Base-by-base conservation (phyloP, 306 rosid genomes). In the Trifolium pratense region DNA sequence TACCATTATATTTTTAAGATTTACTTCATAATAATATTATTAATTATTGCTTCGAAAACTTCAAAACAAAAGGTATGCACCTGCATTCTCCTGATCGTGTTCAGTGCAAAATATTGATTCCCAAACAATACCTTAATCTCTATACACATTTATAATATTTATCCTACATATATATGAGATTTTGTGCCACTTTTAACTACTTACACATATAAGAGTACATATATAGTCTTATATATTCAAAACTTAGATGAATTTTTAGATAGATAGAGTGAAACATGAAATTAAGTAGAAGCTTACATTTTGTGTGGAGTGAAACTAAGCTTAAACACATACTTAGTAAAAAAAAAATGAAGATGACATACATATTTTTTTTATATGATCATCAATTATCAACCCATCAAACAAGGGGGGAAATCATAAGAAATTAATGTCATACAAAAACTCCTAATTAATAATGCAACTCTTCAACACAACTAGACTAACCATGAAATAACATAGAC, bases 401-500 rank as follows among this genome's bases (percentile, higher is more conserved):
- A n/a, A 48, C 9, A 48, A 48, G 20, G 21, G 18, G 55, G 55
- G 3, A 16, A 48, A 21, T 10, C 5, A 26, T 48, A 58, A 39
- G 25, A 51, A 23, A 72, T 58, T 49, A 73, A 59, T 23, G 59
- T 45, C 42, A 77, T 66, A 66, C 23, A 40, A 14, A 42, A 31
- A 23, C 63, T 78, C 66, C 64, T 68, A 70, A 82, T 45, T 68
- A 70, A 82, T 45, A 67, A 56, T 56, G 34, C n/a, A 55, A 8
- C 14, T 43, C 16, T 13, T 43, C 32, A 29, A 29, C 32, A 29
- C 32, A 39, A 39, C 43, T 39, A 36, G 9, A 36, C 10, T 1
- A 36, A 36, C 10, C 10, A 37, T 37, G 42, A 37, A 37, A 37
- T 39, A 39, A 13, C 9, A 9, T 39, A 39, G 8, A 53, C 51